A percentile compares a stretch with the other conserved stretches of the same genome.
Evolutionary conservation across 768 basidiomycete species (phyloP).

Genomic region (Xerocomellus chrysenteron): DNA sequence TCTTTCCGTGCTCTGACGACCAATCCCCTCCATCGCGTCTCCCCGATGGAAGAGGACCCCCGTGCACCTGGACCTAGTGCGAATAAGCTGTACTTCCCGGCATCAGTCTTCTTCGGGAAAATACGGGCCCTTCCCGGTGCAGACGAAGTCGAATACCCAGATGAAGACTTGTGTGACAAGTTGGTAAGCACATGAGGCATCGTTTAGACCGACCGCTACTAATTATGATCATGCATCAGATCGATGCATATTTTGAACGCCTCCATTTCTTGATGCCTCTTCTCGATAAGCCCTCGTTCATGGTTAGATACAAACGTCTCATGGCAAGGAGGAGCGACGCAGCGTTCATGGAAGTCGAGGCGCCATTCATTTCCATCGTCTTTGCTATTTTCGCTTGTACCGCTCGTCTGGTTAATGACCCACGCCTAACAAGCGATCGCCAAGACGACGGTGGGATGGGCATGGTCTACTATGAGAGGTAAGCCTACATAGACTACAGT

Average conservation of each 20-base stretch:
- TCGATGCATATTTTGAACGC: conserved; percentile 83
- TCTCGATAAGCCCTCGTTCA: conserved; percentile 81
- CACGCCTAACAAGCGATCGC: conserved; percentile 58
- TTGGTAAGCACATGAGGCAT: conserved; percentile 51
- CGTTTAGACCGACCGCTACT: conserved; percentile 14
- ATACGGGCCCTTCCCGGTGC: conserved; percentile 76
- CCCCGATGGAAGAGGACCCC: conserved; percentile 83
- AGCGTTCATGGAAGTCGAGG: conserved; percentile 53
- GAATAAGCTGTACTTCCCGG: conserved; percentile 86
- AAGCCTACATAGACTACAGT: conserved; percentile 23
- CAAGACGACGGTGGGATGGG: conserved; percentile 82
- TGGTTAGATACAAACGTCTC: conserved; percentile 64
- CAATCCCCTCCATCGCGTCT: conserved; percentile 71
- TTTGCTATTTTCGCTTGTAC: conserved; percentile 93
- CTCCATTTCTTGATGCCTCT: conserved; percentile 89
- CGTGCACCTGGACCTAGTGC: conserved; percentile 74
- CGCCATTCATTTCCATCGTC: conserved; percentile 76
- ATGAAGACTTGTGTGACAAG: conserved; percentile 82
- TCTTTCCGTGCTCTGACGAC: conserved; percentile 78
- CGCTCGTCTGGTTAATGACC: conserved; percentile 74
- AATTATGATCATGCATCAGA: conserved; percentile 44
- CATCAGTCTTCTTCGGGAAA: conserved; percentile 85
- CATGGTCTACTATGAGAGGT: conserved; percentile 90
- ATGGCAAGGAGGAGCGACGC: conserved; percentile 69
- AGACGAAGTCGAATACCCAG: conserved; percentile 86